Evolutionary conservation across 345 rosid genomes (phyloP).

Genomic region (Syzygium aromaticum): DNA sequence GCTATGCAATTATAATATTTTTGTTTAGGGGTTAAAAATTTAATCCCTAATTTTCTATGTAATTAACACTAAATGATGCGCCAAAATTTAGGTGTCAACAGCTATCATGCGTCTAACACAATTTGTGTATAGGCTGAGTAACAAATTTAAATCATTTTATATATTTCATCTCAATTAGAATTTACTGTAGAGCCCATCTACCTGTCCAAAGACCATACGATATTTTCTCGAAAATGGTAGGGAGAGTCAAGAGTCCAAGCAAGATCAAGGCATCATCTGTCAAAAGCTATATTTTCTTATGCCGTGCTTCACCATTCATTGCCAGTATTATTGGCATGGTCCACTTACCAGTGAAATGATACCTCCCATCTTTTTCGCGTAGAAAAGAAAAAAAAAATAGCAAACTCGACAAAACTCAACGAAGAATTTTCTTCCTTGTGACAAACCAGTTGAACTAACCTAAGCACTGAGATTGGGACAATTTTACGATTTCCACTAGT

Average conservation of each 20-base stretch:
- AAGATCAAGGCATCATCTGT: not conserved
- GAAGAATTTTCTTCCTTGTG: too few species aligned
- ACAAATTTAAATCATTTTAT: not conserved
- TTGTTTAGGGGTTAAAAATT: too few species aligned
- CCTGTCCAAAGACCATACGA: not conserved
- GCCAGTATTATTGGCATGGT: not conserved
- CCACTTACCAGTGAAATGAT: not conserved
- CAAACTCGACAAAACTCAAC: too few species aligned
- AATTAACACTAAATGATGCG: too few species aligned
- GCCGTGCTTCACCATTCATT: not conserved
- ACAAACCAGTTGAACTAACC: too few species aligned
- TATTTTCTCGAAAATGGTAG: not conserved
- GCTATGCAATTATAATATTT: too few species aligned
- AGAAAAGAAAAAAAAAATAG: not conserved
- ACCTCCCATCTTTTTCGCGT: not conserved
- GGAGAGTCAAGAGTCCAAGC: not conserved
- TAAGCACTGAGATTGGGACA: too few species aligned
- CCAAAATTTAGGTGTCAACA: too few species aligned
- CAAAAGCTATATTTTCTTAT: not conserved
- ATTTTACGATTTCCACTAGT: too few species aligned
- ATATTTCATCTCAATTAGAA: not conserved
- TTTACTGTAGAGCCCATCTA: too few species aligned
- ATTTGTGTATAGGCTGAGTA: not conserved
- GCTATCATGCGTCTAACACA: not conserved
- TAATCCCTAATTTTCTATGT: too few species aligned